Base-by-base conservation (phyloP, 2,329 filamentous ascomycete genomes). In the Aspergillus neotritici region DNA sequence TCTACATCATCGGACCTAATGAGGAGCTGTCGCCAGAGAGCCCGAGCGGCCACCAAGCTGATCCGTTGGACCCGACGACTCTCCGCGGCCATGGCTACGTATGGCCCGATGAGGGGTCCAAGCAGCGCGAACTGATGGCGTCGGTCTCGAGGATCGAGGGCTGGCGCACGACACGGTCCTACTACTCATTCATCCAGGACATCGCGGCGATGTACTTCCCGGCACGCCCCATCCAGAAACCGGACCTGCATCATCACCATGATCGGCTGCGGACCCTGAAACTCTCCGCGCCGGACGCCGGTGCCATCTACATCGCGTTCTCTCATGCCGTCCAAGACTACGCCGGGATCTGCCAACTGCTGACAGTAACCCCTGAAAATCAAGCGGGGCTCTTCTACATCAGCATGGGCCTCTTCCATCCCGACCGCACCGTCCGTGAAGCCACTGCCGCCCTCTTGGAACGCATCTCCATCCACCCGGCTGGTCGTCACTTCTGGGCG, bases 71-170 rank as follows among this genome's bases (percentile, higher is more conserved):
- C 36, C 62, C 76, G 4, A 75, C 77, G 3, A 77, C 77, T 4
- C 74, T 86, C 10, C 78, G 78, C 10, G 91, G 91, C 0, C 93
- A 97, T 62, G 93, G 93, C 32, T 97, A 94, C 62, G 91, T 98
- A 29, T 98, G 93, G 93, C 71, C 84, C 3, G 87, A 95, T 56
- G 88, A 96, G 43, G 72, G 75, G 32, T 77, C 84, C 6, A 91
- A 88, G 66, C 78, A 86, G 56, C 84, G 83, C 56, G 93, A 98
- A 67, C 78, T 98, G 31, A 86, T 89, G 12, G 91, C 89, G 3
- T 95, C 94, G 48, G 88, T 93, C 36, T 88, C 87, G 44, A 79
- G 93, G 44, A 94, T 98, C 49, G 93, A 98, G 70, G 93, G 91
- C 44, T 98, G 93, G 93, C 82, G 93, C 54, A 94, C 88, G 51